Percentiles rank a stretch among this genome's conserved stretches.
Conservation (phyloP, 305 asterid genomes). For the Fraxinus albicans region DNA sequence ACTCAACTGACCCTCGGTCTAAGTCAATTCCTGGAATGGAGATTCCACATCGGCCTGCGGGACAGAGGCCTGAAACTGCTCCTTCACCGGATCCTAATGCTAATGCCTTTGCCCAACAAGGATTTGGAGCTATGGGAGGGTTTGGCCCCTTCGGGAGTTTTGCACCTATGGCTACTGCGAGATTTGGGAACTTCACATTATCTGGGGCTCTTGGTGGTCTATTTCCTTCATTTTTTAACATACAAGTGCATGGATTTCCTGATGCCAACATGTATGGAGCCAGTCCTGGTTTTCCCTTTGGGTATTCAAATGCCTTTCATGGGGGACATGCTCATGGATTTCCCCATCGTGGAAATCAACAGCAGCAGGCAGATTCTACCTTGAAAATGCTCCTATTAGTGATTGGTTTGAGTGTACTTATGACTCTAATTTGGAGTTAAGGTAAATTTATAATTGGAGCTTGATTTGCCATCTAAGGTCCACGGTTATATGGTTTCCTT, state of each 20-base stretch:
- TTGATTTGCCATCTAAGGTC: not conserved
- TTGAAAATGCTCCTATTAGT: slow-evolving; percentile 38
- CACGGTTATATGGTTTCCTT: slow-evolving; percentile 4
- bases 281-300: slow-evolving; percentile 32
- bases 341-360: slow-evolving; percentile 33
- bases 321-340: slow-evolving; percentile 36
- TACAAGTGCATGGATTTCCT: slow-evolving; percentile 28
- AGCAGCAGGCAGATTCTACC: slow-evolving; percentile 36
- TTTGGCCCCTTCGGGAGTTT: not conserved
- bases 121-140: not conserved
- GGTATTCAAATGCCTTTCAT: slow-evolving; percentile 32
- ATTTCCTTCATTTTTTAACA: slow-evolving; percentile 21
- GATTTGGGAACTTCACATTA: slow-evolving; percentile 25
- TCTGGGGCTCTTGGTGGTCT: slow-evolving; percentile 28
- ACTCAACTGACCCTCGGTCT: slow-evolving; percentile 5
- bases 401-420: slow-evolving; percentile 38
- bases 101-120: not conserved
- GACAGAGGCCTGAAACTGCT: slow-evolving; percentile 11
- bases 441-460: slow-evolving; percentile 21
- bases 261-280: slow-evolving; percentile 27
- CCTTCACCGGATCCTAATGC: not conserved
- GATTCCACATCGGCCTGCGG: slow-evolving; percentile 5
- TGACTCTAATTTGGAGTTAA: slow-evolving; percentile 34
- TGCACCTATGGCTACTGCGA: not conserved
- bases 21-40: slow-evolving; percentile 9